phyloP scores from a whole-genome alignment of 257 asterid genomes.

The Striga asiatica region DNA sequence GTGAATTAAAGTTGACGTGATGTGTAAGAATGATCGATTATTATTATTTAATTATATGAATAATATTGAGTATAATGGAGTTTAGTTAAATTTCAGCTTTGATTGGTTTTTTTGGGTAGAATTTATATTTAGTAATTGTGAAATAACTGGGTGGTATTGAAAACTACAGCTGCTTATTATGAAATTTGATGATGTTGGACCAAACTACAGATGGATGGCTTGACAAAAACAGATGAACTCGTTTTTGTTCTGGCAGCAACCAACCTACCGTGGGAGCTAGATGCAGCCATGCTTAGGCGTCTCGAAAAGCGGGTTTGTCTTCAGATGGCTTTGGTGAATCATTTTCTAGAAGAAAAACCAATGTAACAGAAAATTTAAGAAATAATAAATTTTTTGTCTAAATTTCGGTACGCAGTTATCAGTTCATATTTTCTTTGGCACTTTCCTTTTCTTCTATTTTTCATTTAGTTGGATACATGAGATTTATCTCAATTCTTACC shows the following conservation, averaged over 20 bases:
- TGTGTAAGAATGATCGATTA: too few species aligned
- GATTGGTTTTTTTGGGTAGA: too few species aligned
- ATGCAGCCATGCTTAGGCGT: constrained; percentile 98
- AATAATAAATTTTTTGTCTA: too few species aligned
- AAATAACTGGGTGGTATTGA: neutral
- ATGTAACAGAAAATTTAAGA: neutral
- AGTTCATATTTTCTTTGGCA: neutral
- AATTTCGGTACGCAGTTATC: too few species aligned
- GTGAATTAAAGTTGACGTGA: too few species aligned
- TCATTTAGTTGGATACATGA: neutral
- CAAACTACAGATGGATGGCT: constrained; percentile 94
- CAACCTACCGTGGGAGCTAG: constrained; percentile 98
- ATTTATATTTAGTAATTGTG: neutral
- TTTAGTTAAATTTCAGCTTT: too few species aligned
- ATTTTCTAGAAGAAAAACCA: constrained; percentile 2
- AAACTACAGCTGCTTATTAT: neutral
- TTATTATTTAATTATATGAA: too few species aligned
- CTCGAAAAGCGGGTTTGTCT: constrained; percentile 84
- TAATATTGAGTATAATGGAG: too few species aligned
- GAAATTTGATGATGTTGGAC: constrained; percentile 21
- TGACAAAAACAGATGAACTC: constrained; percentile 84
- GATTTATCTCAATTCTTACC: neutral
- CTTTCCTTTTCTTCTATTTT: neutral
- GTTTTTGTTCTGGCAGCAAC: constrained; percentile 99
- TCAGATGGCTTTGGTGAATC: constrained; percentile 5